Base-by-base conservation (phyloP, 106 monocot genomes). In the Narthecium ossifragum region DNA sequence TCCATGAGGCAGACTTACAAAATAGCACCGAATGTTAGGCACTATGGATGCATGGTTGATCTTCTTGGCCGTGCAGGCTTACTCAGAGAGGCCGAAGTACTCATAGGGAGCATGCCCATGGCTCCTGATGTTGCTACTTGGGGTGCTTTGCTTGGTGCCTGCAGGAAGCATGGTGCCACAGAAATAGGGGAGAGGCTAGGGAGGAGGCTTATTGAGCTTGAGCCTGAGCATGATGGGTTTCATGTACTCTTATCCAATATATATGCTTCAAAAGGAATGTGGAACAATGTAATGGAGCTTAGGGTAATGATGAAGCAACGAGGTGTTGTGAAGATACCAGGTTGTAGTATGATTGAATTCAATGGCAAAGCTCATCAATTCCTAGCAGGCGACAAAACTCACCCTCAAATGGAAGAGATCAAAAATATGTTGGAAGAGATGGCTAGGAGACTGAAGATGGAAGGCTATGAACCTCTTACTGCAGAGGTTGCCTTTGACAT, bases 1-100 rank as follows among this genome's bases (percentile, higher is more conserved):
- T 62, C 75, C 0, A 96, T 96, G 94, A 73, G 54, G 37, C 40
- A 78, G 14, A 59, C 43, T 32, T 75, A 90, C 57, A 39, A 66
- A 23, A 75, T 80, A 47, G 48, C 22, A 6, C 71, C 71, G 18
- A 78, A 67, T 64, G 52, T 51, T 15, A 71, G 39, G 48, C 77
- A 78, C 27, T 78, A 78, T 56, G 71, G 77, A 34, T 78, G 77
- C 57, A 56, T 78, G 66, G 71, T 78, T 28, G 76, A 77, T 34
- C 64, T 77, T 6, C 60, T 77, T 25, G 70, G 65, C 14, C 63
- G 63, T 32, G 70, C 70, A 0, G 76, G 76, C 15, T 59, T 77
- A 21, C 76, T 77, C 2, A 50, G 34, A 49, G 76, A 77, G 51
- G 76, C 76, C 1, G 76, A 77, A 37, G 60, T 60, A 28, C 64